phyloP scores from a whole-genome alignment of 2,329 filamentous ascomycete genomes.

The Chalaropsis thielavioides region DNA sequence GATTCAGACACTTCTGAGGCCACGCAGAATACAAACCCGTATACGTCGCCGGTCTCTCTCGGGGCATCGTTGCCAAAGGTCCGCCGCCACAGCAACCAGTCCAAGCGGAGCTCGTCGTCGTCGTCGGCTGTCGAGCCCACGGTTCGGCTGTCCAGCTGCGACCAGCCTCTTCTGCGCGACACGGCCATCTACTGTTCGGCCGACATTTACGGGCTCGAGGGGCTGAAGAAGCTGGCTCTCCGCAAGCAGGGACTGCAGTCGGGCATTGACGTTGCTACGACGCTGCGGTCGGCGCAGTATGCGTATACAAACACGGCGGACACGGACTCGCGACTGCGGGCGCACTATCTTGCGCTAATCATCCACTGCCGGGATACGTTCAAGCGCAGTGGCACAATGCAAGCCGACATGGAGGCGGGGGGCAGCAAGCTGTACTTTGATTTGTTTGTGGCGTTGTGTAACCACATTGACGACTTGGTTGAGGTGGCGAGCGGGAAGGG shows the following conservation, averaged over 20 bases:
- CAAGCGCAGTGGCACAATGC: conserved; percentile 96
- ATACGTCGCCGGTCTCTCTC: conserved; percentile 25
- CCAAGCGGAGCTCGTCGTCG: neutral
- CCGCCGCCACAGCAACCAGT: neutral
- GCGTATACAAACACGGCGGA: conserved; percentile 92
- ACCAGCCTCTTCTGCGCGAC: conserved; percentile 71
- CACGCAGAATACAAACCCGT: conserved; percentile 34
- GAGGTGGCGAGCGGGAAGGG: conserved; percentile 57
- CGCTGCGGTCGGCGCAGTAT: conserved; percentile 84
- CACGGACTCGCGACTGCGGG: conserved; percentile 79
- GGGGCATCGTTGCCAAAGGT: neutral
- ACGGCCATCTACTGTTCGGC: conserved; percentile 90
- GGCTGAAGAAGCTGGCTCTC: conserved; percentile 79
- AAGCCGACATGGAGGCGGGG: conserved; percentile 93
- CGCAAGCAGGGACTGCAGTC: conserved; percentile 89
- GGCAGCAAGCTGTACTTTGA: conserved; percentile 90
- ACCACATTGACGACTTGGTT: conserved; percentile 91
- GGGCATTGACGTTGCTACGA: conserved; percentile 81
- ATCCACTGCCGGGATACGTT: conserved; percentile 96
- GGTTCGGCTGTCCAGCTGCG: conserved; percentile 60
- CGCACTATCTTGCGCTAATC: conserved; percentile 93
- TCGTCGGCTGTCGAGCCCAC: conserved; percentile 43
- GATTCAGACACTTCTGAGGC: conserved; percentile 37
- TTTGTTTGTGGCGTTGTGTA: conserved; percentile 95
- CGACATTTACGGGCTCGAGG: conserved; percentile 78